phyloP scores from a whole-genome alignment of 208 protist species.

The Leishmania gerbilli region DNA sequence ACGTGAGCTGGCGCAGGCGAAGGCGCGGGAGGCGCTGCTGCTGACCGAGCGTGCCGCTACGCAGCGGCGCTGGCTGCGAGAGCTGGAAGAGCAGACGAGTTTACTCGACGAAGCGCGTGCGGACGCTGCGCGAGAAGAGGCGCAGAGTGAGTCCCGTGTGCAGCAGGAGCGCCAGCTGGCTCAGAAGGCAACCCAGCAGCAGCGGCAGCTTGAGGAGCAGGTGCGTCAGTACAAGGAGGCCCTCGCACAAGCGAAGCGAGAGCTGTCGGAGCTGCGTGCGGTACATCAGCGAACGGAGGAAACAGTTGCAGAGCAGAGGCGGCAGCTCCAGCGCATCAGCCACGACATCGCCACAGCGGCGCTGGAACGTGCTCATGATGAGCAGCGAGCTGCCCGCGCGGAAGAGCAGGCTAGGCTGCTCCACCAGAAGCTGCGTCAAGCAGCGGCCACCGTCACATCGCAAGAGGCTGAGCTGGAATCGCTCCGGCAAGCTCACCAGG shows the following conservation, averaged over 20 bases:
- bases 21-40: constrained; percentile 11
- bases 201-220: constrained; percentile 20
- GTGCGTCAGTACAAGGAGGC: constrained; percentile 11
- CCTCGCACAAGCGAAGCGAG: constrained; percentile 16
- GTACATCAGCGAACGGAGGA: constrained; percentile 38
- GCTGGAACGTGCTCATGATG: constrained; percentile 18
- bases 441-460: constrained; percentile 15
- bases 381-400: constrained; percentile 15
- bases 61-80: constrained; percentile 21
- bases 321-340: constrained; percentile 17
- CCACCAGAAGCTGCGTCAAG: constrained; percentile 12
- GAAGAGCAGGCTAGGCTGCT: constrained; percentile 11
- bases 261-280: constrained; percentile 22
- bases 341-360: constrained; percentile 18
- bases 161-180: constrained; percentile 6
- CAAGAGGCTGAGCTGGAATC: constrained; percentile 18
- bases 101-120: constrained; percentile 15
- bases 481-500: constrained; percentile 11
- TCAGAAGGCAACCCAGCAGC: constrained; percentile 14
- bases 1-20: constrained; percentile 13
- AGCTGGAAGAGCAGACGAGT: constrained; percentile 31
- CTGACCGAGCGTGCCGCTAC: constrained; percentile 6
- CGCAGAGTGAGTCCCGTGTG: background rate
- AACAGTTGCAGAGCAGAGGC: constrained; percentile 19
- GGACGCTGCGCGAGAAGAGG: constrained; percentile 2